Base-by-base conservation (phyloP, 352 stramenopile species). In the Phytopythium chamaehyphon region DNA sequence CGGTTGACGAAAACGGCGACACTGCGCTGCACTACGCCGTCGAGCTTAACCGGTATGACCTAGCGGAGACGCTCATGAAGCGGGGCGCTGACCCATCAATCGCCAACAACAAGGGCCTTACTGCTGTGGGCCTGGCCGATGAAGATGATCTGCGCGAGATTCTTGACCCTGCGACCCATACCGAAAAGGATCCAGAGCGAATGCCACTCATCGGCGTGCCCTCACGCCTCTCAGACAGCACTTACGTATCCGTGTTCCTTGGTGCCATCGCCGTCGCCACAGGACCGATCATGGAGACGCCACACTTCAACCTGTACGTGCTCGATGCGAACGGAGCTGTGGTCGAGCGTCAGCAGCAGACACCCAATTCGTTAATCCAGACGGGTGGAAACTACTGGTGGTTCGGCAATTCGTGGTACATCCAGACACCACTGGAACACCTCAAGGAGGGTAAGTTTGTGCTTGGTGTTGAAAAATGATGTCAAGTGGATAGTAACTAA, bases 361-460 rank as follows among this genome's bases (percentile, higher is more conserved):
- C 85, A 21, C 78, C 85, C 2, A 93, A 91, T 62, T 93, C 83
- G 36, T 64, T 95, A 26, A 95, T 95, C 55, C 82, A 95, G 62
- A 82, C 80, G 2, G 78, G 80, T 38, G 79, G 80, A 36, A 92
- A 91, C 62, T 90, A 92, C 59, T 93, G 82, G 85, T 93, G 80
- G 80, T 95, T 93, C 57, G 85, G 85, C 57, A 95, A 95, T 62
- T 88, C 82, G 45, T 95, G 85, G 85, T 85, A 90, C 65, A 54
- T 95, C 19, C 85, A 95, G 55, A 87, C 80, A 9, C 83, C 82
- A 16, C 64, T 95, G 18, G 85, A 93, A 47, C 85, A 95, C 58
- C 72, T 95, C 44, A 91, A 86, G 47, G 83, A 95, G 33, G 83
- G 82, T 93, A 79, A 40, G 80, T 57, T 39, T 55, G 15, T 19